These are phyloP conservation scores for Blumeriella jaapii DNA, from an alignment of 2,329 filamentous ascomycete genomes.

Conservation along the genomic window DNA sequence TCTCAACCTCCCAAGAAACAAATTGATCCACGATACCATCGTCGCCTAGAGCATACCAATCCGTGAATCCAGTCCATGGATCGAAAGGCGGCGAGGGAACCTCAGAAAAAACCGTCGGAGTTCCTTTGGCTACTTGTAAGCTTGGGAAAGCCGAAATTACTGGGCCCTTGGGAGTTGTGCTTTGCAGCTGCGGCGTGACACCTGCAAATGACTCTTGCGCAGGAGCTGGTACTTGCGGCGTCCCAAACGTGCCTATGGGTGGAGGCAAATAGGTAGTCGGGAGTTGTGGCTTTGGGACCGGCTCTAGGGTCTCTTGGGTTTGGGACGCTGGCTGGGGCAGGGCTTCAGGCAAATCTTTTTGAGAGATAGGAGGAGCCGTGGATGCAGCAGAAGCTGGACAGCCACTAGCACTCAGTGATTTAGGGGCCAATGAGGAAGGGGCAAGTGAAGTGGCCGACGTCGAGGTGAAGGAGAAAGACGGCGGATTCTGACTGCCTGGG, in stretches of 20 bases:
- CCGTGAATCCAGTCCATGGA: slow-evolving; percentile 5
- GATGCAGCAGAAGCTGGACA: too few species aligned
- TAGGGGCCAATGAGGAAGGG: too few species aligned
- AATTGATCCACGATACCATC: slow-evolving; percentile 28
- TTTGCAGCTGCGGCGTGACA: not conserved
- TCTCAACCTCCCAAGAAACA: slow-evolving; percentile 16
- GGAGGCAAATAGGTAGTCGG: not conserved
- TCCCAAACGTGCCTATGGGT: not conserved
- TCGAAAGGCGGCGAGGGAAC: not conserved
- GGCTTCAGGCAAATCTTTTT: not conserved
- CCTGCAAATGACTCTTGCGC: not conserved
- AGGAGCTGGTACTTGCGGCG: not conserved
- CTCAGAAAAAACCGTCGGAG: not conserved
- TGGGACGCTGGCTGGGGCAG: not conserved
- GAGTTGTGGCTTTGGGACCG: not conserved
- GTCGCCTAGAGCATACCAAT: slow-evolving; percentile 23
- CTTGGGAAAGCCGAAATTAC: too few species aligned
- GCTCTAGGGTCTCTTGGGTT: too few species aligned
- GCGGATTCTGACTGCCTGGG: not conserved
- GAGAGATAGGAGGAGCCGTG: too few species aligned
- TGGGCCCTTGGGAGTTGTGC: not conserved
- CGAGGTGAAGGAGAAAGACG: slow-evolving; percentile 1
- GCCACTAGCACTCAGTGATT: too few species aligned
- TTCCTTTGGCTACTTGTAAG: too few species aligned
- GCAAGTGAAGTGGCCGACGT: not conserved